A percentile compares a stretch with the other conserved stretches of the same genome.
These are phyloP conservation scores for Nicotiana benthamiana DNA, from an alignment of 257 asterid genomes.

Conservation along the genomic window DNA sequence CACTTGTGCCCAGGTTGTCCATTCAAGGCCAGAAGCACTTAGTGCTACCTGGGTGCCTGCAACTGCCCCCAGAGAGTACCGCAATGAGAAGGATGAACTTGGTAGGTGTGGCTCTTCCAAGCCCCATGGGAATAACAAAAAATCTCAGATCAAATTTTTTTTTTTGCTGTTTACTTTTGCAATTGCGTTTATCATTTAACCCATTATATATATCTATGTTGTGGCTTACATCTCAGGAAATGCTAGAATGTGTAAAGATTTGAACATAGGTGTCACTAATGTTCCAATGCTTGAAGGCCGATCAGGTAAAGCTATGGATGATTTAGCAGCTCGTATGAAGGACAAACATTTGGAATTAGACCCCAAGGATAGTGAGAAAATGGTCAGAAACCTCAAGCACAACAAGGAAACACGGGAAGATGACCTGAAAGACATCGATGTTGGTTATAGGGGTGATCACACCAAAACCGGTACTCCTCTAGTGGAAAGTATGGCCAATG, in stretches of 20 bases:
- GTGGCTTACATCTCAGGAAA: constrained; percentile 15
- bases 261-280: constrained; percentile 21
- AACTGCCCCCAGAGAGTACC: constrained; percentile 16
- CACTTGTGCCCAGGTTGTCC: constrained; percentile 37
- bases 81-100: constrained; percentile 15
- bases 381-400: constrained; percentile 15
- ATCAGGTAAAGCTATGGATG: constrained; percentile 4
- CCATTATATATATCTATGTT: background rate
- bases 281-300: constrained; percentile 20
- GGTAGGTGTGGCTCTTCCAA: constrained; percentile 20
- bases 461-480: constrained; percentile 11
- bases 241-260: constrained; percentile 24
- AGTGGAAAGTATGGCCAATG: constrained; percentile 15
- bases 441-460: constrained; percentile 14
- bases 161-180: background rate
- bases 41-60: constrained; percentile 26
- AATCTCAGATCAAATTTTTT: background rate
- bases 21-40: constrained; percentile 26
- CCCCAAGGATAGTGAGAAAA: constrained; percentile 14
- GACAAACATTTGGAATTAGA: constrained; percentile 2
- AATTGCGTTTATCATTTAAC: background rate
- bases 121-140: background rate
- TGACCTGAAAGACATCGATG: constrained; percentile 18
- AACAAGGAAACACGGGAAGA: constrained; percentile 14
- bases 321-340: constrained; percentile 11